A percentile compares a stretch with the other conserved stretches of the same genome.
Conservation (phyloP, 441 rosid species). For the Codiaeum variegatum region DNA sequence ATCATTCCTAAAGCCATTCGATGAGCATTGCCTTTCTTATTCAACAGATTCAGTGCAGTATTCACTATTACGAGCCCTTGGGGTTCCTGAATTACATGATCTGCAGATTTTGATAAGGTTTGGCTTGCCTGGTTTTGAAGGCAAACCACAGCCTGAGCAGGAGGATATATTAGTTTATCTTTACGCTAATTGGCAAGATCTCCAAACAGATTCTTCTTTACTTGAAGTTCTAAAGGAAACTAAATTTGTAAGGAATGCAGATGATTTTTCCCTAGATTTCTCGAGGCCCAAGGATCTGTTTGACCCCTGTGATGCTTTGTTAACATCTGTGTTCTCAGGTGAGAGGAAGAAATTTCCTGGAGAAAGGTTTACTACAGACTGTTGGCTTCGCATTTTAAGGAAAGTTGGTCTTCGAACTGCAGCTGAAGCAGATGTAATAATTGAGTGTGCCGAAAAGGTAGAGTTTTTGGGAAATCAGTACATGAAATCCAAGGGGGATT, state of each 20-base stretch:
- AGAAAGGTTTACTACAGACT: conserved; percentile 80
- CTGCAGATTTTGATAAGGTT: conserved; percentile 85
- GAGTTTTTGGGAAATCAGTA: conserved; percentile 72
- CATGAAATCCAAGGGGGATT: conserved; percentile 43
- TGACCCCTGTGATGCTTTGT: conserved; percentile 85
- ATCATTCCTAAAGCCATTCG: conserved; percentile 82
- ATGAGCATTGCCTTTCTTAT: conserved; percentile 75
- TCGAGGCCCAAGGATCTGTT: conserved; percentile 78
- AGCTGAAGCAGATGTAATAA: conserved; percentile 74
- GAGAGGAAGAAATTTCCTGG: conserved; percentile 93
- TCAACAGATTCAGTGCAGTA: conserved; percentile 62
- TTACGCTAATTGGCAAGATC: conserved; percentile 69
- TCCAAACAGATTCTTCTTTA: conserved; percentile 71
- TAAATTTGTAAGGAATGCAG: conserved; percentile 75
- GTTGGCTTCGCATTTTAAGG: conserved; percentile 88
- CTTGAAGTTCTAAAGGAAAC: conserved; percentile 80
- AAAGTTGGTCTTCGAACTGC: conserved; percentile 80
- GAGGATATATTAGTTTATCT: conserved; percentile 79
- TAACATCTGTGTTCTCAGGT: conserved; percentile 81
- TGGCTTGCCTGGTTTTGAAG: conserved; percentile 80
- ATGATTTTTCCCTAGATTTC: conserved; percentile 67
- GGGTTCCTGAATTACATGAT: conserved; percentile 78
- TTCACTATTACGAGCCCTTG: conserved; percentile 75
- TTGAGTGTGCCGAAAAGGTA: conserved; percentile 89
- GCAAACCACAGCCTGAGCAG: conserved; percentile 70